Evolutionary conservation across 2,329 filamentous ascomycete species (phyloP), one percentile per base, ranked within the genome.

Genomic region (Diaporthe sp.): DNA sequence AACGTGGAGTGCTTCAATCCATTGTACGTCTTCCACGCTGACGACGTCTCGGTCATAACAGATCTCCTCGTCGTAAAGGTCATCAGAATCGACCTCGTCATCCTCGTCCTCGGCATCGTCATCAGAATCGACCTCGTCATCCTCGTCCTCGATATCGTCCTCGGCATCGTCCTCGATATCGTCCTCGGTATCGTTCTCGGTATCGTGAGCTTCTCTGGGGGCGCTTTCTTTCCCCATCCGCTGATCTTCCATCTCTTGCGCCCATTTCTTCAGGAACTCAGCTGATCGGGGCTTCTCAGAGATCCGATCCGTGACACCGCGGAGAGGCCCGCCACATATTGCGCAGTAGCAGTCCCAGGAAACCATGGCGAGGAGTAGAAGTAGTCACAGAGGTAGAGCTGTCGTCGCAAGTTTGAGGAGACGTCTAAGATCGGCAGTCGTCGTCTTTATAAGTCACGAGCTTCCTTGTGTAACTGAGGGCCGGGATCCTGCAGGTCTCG

Each of bases 251-350:
- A 25, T n/a, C 10, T 59, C 35, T 53, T 51, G 53, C 39, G 63
- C 63, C 44, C 25, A 44, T 13, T 12, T 68, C 30, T 15, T 35
- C 25, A 8, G 51, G 17, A 73, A 73, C 4, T 27, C 39, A 7
- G 71, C 39, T n/a, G 71, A 51, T n/a, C 71, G 68, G 30, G 71
- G 55, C 27, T 39, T 59, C 37, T n/a, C 53, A 9, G 63, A 51
- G 17, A 70, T 17, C 2, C 7, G 5, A 12, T n/a, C n/a, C n/a
- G n/a, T n/a, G n/a, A 17, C 3, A 9, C 17, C 30, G 3, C 3
- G 15, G 8, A 44, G 53, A 9, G 71, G 71, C 15, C 71, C 63
- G 22, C 71, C 71, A 30, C 71, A 73, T 47, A 73, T 73, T 15
- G 63, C 53, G 42, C 71, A 73, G 42, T 61, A 73, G 25, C 39